Evolutionary conservation across 1,284 basidiomycete species (phyloP), one percentile per base, ranked within the genome.

Genomic region (Bjerkandera adusta): DNA sequence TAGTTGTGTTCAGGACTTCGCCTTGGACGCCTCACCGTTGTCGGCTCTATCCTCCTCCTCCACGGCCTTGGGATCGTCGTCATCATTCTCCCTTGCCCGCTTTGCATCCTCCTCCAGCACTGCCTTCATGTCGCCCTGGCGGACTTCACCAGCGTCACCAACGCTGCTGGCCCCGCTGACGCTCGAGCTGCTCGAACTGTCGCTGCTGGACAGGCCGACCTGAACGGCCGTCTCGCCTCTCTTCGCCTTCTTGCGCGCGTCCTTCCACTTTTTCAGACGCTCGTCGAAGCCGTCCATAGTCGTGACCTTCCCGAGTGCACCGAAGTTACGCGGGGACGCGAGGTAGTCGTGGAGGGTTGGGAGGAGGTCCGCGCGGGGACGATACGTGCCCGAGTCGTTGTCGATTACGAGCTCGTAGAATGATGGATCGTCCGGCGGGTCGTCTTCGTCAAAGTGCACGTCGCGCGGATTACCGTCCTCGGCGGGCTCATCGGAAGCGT

Each of bases 311-410:
- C 66, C 65, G 34, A 68, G 54, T 16, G 60, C 65, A 8, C 62
- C 62, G 12, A 67, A 57, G 46, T 65, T 64, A 18, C 45, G 46
- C 11, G 57, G 56, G 22, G 55, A 51, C 2, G 57, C 51, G 25
- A 77, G 60, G 55, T 62, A 75, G 35, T 60, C 53, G 34, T 65
- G 57, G 21, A 76, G 57, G 1, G 64, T 47, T 5, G 73, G 70
- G 10, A 75, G 58, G 18, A 73, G 60, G 21, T 69, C 61, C 29
- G 59, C 63, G 40, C 66, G 59, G 1, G 73, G 73, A n/a, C 72
- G 66, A 57, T 76, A 77, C 5, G 75, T 77, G 5, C 75, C 75
- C 36, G 66, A 69, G 57, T 74, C 71, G 53, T 77, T 75, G 62
- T 76, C 73, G 53, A 77, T 75, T 36, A 77, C 64, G 25, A 76